Base-by-base conservation (phyloP, 371 early-diverging fungal species). In the Haplosporangium sp. region DNA sequence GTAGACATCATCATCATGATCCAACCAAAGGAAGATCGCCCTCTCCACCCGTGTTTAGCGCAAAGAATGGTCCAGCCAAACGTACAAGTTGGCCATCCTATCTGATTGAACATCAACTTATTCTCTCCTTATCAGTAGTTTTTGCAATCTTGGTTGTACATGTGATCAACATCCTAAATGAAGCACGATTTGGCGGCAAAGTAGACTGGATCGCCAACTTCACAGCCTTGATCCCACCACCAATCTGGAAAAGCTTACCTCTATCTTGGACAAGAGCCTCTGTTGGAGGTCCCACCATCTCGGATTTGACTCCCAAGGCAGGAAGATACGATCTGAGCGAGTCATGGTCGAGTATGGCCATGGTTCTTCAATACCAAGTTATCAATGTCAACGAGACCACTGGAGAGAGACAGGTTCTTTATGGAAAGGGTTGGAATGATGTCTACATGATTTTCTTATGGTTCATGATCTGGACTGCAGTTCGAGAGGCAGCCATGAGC, bases 391-490 rank as follows among this genome's bases (percentile, higher is more conserved):
- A 82, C 40, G 66, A 66, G 45, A 39, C 56, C 7, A 84, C 83
- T 3, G 84, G 84, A 0, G 15, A 19, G 17, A 47, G 20, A 20
- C 63, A 58, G 8, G 67, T 79, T 2, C 66, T 86, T 2, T 93
- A 86, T 72, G 87, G 83, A 39, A 84, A 78, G 63, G 74, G 77
- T 4, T 77, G 65, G 47, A 84, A 86, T 50, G 95, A 94, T 68
- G 15, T 86, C n/a, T 92, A 88, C 72, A 92, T 88, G 84, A 85
- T 93, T 11, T 57, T 79, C 63, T 86, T 91, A 73, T 93, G 92
- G 90, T 82, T 91, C 58, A 75, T 92, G 50, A 86, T 88, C 10
- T 92, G 93, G 78, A 93, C 93, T 3, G 88, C 92, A 27, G 44
- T 91, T 34, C 89, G 94, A 4, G 90, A 90, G n/a, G 75, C 77